Evolutionary conservation across 2,329 filamentous ascomycete species (phyloP).

Genomic region (Phyllosticta citrichinensis): DNA sequence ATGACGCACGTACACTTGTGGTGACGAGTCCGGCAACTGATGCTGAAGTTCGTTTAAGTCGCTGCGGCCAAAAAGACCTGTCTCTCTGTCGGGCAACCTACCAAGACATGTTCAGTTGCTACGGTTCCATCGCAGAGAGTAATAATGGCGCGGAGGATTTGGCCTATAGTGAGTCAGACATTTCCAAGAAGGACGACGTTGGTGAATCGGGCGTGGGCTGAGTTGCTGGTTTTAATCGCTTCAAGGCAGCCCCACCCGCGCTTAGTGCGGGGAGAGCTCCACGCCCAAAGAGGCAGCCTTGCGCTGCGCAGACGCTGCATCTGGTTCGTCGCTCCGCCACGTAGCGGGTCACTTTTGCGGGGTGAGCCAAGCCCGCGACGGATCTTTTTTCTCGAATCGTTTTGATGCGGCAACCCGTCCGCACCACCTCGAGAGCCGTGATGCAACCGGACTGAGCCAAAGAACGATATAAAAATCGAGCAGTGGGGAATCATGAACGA

Average conservation of each 20-base stretch:
- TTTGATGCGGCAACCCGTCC: neutral
- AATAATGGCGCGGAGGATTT: neutral
- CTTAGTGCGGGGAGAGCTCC: constrained; percentile 26
- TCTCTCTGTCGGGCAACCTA: neutral
- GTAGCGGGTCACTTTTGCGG: neutral
- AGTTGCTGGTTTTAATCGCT: constrained; percentile 27
- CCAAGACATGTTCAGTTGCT: neutral
- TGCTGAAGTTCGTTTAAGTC: constrained; percentile 17
- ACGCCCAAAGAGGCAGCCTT: constrained; percentile 18
- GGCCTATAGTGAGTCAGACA: neutral
- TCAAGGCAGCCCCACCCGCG: constrained; percentile 26
- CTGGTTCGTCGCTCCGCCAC: constrained; percentile 11
- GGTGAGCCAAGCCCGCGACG: neutral
- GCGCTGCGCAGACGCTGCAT: constrained; percentile 21
- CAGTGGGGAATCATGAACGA: neutral
- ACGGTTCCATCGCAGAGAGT: neutral
- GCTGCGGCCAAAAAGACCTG: constrained; percentile 16
- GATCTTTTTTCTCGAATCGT: neutral
- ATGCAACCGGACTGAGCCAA: neutral
- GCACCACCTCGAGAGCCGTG: neutral
- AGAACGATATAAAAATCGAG: neutral
- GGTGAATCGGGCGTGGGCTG: constrained; percentile 19
- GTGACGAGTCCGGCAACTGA: constrained; percentile 28
- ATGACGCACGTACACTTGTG: constrained; percentile 22
- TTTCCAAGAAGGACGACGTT: neutral